phyloP scores from a whole-genome alignment of 2,329 filamentous ascomycete genomes.

The Penicillium sp. region DNA sequence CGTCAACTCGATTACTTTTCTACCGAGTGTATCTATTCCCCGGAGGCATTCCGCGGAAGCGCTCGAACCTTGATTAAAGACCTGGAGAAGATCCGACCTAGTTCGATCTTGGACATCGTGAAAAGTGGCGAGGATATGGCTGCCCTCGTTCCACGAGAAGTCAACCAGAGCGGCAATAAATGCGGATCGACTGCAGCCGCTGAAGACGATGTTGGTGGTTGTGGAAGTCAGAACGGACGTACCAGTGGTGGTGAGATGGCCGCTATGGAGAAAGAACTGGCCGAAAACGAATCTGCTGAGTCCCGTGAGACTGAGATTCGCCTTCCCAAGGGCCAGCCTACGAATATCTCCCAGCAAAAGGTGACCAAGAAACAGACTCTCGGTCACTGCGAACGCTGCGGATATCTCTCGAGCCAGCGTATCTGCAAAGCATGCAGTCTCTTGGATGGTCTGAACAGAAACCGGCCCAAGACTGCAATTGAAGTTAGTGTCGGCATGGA shows the following conservation, averaged over 20 bases:
- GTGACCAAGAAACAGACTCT: conserved; percentile 64
- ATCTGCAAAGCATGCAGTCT: conserved; percentile 93
- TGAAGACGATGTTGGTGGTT: conserved; percentile 67
- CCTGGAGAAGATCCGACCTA: conserved; percentile 87
- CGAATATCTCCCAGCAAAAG: conserved; percentile 42
- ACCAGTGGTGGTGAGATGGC: conserved; percentile 77
- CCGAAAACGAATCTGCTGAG: conserved; percentile 64
- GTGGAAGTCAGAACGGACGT: conserved; percentile 70
- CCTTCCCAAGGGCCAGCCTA: conserved; percentile 24
- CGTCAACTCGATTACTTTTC: conserved; percentile 97
- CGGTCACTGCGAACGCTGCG: conserved; percentile 82
- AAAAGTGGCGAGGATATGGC: conserved; percentile 96
- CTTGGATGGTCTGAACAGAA: conserved; percentile 87
- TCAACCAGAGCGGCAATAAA: conserved; percentile 42
- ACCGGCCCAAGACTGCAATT: conserved; percentile 52
- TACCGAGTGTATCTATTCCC: conserved; percentile 97
- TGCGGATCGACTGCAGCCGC: conserved; percentile 33
- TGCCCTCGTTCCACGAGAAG: conserved; percentile 70
- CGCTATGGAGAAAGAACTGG: conserved; percentile 74
- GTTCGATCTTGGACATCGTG: conserved; percentile 92
- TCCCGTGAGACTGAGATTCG: conserved; percentile 70
- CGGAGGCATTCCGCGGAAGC: conserved; percentile 92
- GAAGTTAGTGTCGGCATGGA: conserved; percentile 49
- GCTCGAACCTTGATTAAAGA: conserved; percentile 93
- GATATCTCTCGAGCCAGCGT: conserved; percentile 92